Evolutionary conservation across 106 monocot species (phyloP), one percentile per base, ranked within the genome.

Genomic region (Dendrobium huoshanense): DNA sequence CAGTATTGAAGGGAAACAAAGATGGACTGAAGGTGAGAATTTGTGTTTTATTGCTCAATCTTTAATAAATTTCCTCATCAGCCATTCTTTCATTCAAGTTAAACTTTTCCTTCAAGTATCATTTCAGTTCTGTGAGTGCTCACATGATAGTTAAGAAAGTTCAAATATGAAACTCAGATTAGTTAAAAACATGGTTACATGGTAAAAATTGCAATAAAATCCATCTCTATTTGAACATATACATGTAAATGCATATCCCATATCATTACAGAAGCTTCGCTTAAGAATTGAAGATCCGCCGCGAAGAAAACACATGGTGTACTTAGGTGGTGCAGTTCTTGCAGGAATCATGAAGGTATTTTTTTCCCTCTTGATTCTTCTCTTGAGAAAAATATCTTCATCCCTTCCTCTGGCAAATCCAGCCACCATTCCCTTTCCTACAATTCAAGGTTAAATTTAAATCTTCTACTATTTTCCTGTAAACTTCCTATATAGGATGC

Each of bases 261-360:
- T 68, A 13, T 31, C 10, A 43, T 79, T 41, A 81, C 84, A 98
- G 98, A 98, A 98, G 82, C 55, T 98, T 22, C 87, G 95, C 7
- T 41, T 98, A 77, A 64, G 98, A 49, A 95, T 98, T 27, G 98
- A 98, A 76, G 98, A 98, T 79, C 98, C 98, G 55, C 94, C 98
- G 2, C 72, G 94, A 42, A 91, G 98, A 81, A 98, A 98, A 81
- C 98, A 98, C 86, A 98, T 98, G 95, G 98, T 98, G 64, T 95
- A 92, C 84, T 85, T 95, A 9, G 98, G 98, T 55, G 98, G 98
- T 85, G 92, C 98, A 64, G 98, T 98, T 25, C 98, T 98, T 77
- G 95, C 94, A 72, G 98, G 92, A 85, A 94, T 98, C 65, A 98
- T 95, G 98, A 98, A 98, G 98, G 98, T 98, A 80, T 9, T 54